Conservation (phyloP, 257 asterid genomes). For the Petunia axillaris region DNA sequence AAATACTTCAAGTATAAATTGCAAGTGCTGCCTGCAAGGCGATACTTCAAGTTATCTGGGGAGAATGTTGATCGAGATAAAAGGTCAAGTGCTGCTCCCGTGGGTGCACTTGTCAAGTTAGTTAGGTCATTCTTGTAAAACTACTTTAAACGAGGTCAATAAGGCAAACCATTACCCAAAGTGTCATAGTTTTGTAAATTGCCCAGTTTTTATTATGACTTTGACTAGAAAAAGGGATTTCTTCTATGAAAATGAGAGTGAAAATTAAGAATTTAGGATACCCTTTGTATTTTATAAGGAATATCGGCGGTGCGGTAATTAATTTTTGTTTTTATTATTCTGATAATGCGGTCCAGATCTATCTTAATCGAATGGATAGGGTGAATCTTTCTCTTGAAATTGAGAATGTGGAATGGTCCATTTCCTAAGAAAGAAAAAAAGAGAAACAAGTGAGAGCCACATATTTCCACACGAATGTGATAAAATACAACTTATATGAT, state of each 20-base stretch:
- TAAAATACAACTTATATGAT: not conserved
- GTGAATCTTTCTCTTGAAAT: not conserved
- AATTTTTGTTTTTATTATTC: not conserved
- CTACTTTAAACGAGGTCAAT: no score
- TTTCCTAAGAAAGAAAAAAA: conserved; percentile 13
- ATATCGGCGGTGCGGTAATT: not conserved
- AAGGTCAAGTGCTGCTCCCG: no score
- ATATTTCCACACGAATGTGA: conserved; percentile 24
- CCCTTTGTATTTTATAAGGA: not conserved
- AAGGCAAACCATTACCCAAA: no score
- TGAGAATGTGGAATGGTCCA: not conserved
- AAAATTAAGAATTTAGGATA: not conserved
- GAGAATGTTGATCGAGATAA: no score
- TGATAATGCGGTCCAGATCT: conserved; percentile 36
- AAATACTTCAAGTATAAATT: no score
- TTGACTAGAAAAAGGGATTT: not conserved
- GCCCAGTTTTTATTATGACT: not conserved
- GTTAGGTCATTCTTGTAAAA: no score
- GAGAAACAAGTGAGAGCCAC: conserved; percentile 32
- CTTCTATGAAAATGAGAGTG: not conserved
- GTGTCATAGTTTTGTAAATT: no score
- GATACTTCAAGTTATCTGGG: no score
- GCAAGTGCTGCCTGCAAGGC: no score
- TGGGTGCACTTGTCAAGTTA: no score
- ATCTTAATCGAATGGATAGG: conserved; percentile 3